Conservation (phyloP, 2,329 filamentous ascomycete genomes). For the Calonectria crousiana region DNA sequence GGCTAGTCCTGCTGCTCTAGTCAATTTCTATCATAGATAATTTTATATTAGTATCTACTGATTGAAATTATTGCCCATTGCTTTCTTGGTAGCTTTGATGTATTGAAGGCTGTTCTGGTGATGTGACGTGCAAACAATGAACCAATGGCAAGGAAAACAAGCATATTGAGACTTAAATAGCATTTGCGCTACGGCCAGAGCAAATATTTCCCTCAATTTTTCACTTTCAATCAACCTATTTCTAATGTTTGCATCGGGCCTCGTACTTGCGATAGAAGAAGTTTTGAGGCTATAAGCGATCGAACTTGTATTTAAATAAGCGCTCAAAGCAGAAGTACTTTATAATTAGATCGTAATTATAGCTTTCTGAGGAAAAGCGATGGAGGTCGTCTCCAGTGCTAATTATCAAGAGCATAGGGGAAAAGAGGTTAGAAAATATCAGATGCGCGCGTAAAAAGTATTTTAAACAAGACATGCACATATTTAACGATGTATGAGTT, state of each 20-base stretch:
- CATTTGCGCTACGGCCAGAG: neutral
- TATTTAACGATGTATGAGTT: neutral
- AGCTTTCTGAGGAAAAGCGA: neutral
- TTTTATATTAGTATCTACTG: neutral
- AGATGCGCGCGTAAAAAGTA: neutral
- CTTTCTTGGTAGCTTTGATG: neutral
- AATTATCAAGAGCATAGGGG: neutral
- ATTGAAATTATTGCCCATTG: neutral
- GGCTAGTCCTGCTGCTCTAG: neutral
- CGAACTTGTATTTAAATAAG: neutral
- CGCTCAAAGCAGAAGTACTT: neutral
- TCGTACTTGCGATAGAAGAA: neutral
- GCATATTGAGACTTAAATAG: neutral
- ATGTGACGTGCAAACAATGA: neutral
- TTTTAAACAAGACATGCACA: neutral
- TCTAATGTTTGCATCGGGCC: neutral
- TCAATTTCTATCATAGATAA: neutral
- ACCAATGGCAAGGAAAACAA: neutral
- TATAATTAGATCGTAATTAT: neutral
- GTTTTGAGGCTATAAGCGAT: neutral
- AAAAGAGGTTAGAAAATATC: neutral
- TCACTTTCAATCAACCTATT: neutral
- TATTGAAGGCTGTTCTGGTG: neutral
- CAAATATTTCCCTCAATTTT: neutral
- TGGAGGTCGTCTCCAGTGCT: rapidly evolving